Conservation (phyloP, 768 basidiomycete genomes). For the Hebeloma cylindrosporum region DNA sequence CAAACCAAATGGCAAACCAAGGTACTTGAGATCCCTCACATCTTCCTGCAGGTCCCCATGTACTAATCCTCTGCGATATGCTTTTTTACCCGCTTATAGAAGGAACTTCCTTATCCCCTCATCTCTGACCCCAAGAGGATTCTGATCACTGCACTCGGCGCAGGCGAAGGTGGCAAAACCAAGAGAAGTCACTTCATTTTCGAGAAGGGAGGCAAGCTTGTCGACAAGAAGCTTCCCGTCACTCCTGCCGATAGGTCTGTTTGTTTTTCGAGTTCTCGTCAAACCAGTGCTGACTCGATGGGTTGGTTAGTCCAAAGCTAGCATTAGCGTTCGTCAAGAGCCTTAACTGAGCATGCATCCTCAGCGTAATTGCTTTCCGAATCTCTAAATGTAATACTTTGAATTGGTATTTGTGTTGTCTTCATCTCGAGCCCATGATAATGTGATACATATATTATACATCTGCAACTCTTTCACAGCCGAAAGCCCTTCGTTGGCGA, state of each 20-base stretch:
- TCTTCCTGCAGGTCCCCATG: not conserved
- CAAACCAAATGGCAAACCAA: constrained; percentile 87
- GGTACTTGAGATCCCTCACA: constrained; percentile 39
- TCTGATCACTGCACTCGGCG: constrained; percentile 81
- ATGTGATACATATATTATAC: too few relatives aligned
- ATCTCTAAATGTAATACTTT: constrained; percentile 4
- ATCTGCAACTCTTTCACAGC: too few relatives aligned
- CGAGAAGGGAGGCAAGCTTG: constrained; percentile 84
- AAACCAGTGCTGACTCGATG: not conserved
- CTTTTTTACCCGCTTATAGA: constrained; percentile 42
- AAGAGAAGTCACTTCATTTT: constrained; percentile 95
- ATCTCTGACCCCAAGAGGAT: constrained; percentile 86
- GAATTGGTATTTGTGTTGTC: constrained; percentile 8
- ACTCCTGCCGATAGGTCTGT: constrained; percentile 80
- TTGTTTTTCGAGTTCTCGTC: not conserved
- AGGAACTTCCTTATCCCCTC: constrained; percentile 80
- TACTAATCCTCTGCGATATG: not conserved
- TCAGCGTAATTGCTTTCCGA: not conserved
- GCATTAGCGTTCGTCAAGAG: constrained; percentile 71
- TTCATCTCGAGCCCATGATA: too few relatives aligned
- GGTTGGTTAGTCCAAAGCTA: constrained; percentile 49
- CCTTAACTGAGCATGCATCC: constrained; percentile 17
- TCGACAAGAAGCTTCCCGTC: constrained; percentile 83
- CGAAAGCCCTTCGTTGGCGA: too few relatives aligned
- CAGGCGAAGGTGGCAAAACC: constrained; percentile 75